Percentiles rank a stretch among this genome's conserved stretches.
Evolutionary conservation across 2,329 filamentous ascomycete genomes (phyloP).

Genomic region (Paracorniculantispora psalliotae): DNA sequence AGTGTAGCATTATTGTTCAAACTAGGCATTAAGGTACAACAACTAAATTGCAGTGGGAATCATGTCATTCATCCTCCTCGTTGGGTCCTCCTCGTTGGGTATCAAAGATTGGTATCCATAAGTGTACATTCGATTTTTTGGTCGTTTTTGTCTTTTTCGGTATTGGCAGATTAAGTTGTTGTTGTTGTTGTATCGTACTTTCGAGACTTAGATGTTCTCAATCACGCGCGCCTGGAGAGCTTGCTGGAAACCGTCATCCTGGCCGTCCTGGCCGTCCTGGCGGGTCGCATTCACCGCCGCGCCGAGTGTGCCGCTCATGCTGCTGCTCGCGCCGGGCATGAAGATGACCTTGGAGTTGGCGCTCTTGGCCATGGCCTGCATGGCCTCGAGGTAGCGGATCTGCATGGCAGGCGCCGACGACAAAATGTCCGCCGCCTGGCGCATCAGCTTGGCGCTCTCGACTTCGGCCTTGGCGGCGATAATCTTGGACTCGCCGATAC

Average conservation of each 20-base stretch:
- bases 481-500: constrained; percentile 96
- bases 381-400: constrained; percentile 94
- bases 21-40: neutral
- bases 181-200: neutral
- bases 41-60: neutral
- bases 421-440: constrained; percentile 88
- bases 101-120: constrained; percentile 15
- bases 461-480: constrained; percentile 97
- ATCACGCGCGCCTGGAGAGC: constrained; percentile 78
- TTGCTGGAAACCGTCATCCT: constrained; percentile 56
- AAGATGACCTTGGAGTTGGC: constrained; percentile 89
- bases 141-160: neutral
- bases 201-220: constrained; percentile 69
- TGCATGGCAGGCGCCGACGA: constrained; percentile 94
- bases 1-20: neutral
- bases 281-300: constrained; percentile 34
- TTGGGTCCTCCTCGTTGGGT: constrained; percentile 12
- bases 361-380: constrained; percentile 97
- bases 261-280: constrained; percentile 31
- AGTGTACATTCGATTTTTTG: neutral
- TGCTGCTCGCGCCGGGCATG: constrained; percentile 53
- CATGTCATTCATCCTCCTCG: neutral
- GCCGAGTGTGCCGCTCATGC: constrained; percentile 43
- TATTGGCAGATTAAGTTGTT: neutral
- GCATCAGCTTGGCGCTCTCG: constrained; percentile 90